Conservation (phyloP, 1,284 basidiomycete species). For the Melampsora larici-populina region DNA sequence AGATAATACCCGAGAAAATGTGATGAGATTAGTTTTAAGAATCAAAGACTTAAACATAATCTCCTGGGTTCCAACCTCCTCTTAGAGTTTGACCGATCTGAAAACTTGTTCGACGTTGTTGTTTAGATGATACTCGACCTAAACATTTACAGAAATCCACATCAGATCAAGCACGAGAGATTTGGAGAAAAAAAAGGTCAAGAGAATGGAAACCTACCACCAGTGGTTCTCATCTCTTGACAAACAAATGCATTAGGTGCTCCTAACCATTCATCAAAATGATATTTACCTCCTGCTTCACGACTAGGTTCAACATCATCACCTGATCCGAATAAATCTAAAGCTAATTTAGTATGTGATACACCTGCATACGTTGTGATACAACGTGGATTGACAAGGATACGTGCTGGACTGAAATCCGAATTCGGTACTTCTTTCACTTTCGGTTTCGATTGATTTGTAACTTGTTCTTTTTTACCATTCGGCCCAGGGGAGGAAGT, state of each 20-base stretch:
- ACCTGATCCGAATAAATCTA: slow-evolving; percentile 78
- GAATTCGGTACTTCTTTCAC: slow-evolving; percentile 70
- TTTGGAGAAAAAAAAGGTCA: too few species aligned
- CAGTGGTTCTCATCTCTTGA: slow-evolving; percentile 73
- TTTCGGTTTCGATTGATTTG: slow-evolving; percentile 58
- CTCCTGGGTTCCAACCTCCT: slow-evolving; percentile 41
- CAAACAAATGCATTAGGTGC: slow-evolving; percentile 93
- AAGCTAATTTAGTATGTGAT: slow-evolving; percentile 81
- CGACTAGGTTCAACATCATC: slow-evolving; percentile 60
- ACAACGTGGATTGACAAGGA: slow-evolving; percentile 87
- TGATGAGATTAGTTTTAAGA: background rate
- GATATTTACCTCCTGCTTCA: slow-evolving; percentile 64
- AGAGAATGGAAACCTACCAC: slow-evolving; percentile 44
- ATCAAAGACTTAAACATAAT: slow-evolving; percentile 23
- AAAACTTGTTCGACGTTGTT: slow-evolving; percentile 40
- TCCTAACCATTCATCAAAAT: slow-evolving; percentile 85
- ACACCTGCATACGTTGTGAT: slow-evolving; percentile 95
- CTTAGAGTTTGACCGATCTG: slow-evolving; percentile 31
- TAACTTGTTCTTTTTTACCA: slow-evolving; percentile 56
- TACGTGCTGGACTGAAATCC: slow-evolving; percentile 77
- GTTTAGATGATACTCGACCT: slow-evolving; percentile 36
- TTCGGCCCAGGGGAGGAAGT: too few species aligned
- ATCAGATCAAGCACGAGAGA: background rate
- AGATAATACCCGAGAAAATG: too few species aligned
- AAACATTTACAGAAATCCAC: background rate